Evolutionary conservation across 805 yeast genomes (phyloP).

Genomic region (Cyberlindnera subsufficiens): DNA sequence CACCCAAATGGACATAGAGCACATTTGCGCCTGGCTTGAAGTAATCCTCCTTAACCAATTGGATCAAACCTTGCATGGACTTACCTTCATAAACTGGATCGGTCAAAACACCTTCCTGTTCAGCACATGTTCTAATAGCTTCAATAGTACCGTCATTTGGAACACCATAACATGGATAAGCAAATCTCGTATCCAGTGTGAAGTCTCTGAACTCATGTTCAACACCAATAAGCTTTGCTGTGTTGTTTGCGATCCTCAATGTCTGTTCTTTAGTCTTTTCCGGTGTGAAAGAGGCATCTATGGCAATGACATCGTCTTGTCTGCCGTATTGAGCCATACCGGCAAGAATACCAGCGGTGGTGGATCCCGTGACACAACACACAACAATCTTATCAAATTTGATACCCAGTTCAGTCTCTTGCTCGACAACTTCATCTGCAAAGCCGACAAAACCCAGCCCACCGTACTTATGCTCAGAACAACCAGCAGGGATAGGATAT

Average conservation of each 20-base stretch:
- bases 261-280: slow-evolving; percentile 15
- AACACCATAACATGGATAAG: slow-evolving; percentile 15
- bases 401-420: slow-evolving; percentile 7
- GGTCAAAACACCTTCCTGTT: slow-evolving; percentile 13
- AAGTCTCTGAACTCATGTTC: slow-evolving; percentile 11
- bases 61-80: slow-evolving; percentile 15
- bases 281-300: slow-evolving; percentile 15
- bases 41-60: slow-evolving; percentile 10
- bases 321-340: slow-evolving; percentile 15
- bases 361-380: slow-evolving; percentile 15
- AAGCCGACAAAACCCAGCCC: slow-evolving; percentile 15
- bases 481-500: slow-evolving; percentile 14
- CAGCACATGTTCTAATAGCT: slow-evolving; percentile 16
- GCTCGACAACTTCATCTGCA: slow-evolving; percentile 11
- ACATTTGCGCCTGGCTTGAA: slow-evolving; percentile 11
- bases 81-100: slow-evolving; percentile 17
- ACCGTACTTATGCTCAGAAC: slow-evolving; percentile 15
- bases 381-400: slow-evolving; percentile 15
- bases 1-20: slow-evolving; percentile 15
- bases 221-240: slow-evolving; percentile 13
- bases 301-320: slow-evolving; percentile 14
- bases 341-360: slow-evolving; percentile 15
- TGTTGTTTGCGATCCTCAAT: slow-evolving; percentile 14
- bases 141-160: slow-evolving; percentile 15
- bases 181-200: slow-evolving; percentile 12